These are phyloP conservation scores for Anethum foeniculum DNA, from an alignment of 140 eudicot species.

Conservation along the genomic window DNA sequence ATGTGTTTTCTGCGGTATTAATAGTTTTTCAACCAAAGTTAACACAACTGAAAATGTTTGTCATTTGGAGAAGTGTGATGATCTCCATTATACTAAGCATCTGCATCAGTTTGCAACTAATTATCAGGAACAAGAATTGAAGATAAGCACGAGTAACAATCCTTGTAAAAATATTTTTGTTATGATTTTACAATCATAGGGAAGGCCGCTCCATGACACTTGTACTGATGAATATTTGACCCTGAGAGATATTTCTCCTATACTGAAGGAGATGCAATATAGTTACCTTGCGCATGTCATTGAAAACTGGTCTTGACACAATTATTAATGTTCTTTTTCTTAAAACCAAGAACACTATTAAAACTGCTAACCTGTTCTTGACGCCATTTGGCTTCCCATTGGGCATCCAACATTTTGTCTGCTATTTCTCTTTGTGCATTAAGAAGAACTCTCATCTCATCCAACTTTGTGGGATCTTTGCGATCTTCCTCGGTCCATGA, in stretches of 20 bases:
- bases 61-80: not conserved
- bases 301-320: not conserved
- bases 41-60: not conserved
- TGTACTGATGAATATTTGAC: not conserved
- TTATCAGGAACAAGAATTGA: not conserved
- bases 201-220: not conserved
- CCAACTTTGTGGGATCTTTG: constrained; percentile 77
- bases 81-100: not conserved
- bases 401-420: constrained; percentile 73
- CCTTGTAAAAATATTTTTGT: not conserved
- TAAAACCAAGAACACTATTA: constrained; percentile 5
- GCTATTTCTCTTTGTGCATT: constrained; percentile 86
- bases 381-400: constrained; percentile 94
- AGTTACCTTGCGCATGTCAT: not conserved
- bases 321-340: not conserved
- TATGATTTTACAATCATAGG: not conserved
- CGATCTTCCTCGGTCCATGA: constrained; percentile 83
- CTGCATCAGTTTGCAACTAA: not conserved
- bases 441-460: constrained; percentile 90
- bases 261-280: not conserved
- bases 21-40: not conserved
- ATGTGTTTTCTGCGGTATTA: not conserved
- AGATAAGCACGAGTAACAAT: not conserved
- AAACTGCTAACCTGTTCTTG: constrained; percentile 58
- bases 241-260: not conserved